phyloP scores from a whole-genome alignment of 169 alveolate genomes.

The Amoebophrya sp. region DNA sequence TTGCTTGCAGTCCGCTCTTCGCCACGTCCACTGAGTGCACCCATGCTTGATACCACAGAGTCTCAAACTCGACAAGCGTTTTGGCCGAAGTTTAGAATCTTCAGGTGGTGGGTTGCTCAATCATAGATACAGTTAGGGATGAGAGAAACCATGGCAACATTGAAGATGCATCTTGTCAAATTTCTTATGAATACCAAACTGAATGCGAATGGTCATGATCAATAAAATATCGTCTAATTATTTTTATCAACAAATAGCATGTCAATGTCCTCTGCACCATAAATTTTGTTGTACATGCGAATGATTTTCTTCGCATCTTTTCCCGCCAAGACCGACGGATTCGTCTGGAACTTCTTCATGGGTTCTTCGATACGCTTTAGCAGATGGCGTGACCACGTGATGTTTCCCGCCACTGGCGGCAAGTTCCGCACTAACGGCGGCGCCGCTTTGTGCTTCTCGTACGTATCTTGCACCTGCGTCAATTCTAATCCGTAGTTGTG shows the following conservation, averaged over 20 bases:
- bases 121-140: no score
- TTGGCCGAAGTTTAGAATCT: no score
- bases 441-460: constrained; percentile 52
- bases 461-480: constrained; percentile 34
- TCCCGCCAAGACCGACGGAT: constrained; percentile 46
- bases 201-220: not conserved
- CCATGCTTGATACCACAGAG: constrained; percentile 78
- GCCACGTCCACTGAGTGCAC: constrained; percentile 78
- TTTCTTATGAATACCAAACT: constrained; percentile 30
- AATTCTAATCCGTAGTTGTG: constrained; percentile 78
- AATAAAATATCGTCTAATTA: not conserved
- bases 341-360: constrained; percentile 73
- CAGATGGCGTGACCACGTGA: constrained; percentile 83
- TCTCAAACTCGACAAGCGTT: constrained; percentile 72
- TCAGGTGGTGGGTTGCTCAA: no score
- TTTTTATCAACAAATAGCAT: not conserved
- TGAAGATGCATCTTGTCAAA: no score
- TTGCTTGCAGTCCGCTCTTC: constrained; percentile 81
- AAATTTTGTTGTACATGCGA: constrained; percentile 71
- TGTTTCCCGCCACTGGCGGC: constrained; percentile 84
- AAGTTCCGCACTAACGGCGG: constrained; percentile 81
- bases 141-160: no score
- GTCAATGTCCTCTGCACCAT: constrained; percentile 3
- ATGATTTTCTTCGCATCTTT: constrained; percentile 67
- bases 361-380: constrained; percentile 75